Evolutionary conservation across 2,329 filamentous ascomycete genomes (phyloP).

Genomic region (Arthroderma uncinatum): DNA sequence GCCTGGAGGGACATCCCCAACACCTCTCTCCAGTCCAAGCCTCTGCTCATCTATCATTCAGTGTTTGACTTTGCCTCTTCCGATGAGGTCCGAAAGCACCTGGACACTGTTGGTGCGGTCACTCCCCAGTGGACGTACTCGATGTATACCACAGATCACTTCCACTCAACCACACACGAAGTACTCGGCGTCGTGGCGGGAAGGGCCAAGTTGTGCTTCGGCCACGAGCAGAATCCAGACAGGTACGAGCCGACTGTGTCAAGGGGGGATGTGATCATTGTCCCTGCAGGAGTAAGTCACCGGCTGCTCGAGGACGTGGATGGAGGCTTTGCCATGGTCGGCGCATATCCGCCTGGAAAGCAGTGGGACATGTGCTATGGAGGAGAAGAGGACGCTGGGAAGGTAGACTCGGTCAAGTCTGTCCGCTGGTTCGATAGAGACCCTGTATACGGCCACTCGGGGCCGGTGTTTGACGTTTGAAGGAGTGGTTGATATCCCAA

Average conservation of each 20-base stretch:
- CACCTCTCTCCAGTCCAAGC: slow-evolving; percentile 51
- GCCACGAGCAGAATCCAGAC: slow-evolving; percentile 50
- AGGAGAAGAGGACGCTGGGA: slow-evolving; percentile 40
- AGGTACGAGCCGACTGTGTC: slow-evolving; percentile 46
- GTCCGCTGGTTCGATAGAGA: slow-evolving; percentile 50
- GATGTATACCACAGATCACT: slow-evolving; percentile 57
- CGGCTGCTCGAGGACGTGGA: slow-evolving; percentile 47
- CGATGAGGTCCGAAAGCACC: slow-evolving; percentile 45
- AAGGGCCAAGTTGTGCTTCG: slow-evolving; percentile 53
- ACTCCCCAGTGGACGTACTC: slow-evolving; percentile 56
- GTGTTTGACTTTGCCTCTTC: slow-evolving; percentile 42
- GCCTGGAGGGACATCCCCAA: slow-evolving; percentile 50
- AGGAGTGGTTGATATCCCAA: not conserved
- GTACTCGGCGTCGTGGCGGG: slow-evolving; percentile 51
- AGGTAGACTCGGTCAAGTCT: slow-evolving; percentile 38
- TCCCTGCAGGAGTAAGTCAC: slow-evolving; percentile 57
- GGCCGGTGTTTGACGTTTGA: slow-evolving; percentile 27
- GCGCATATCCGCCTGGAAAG: slow-evolving; percentile 48
- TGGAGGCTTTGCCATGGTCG: slow-evolving; percentile 54
- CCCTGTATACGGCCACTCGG: slow-evolving; percentile 48
- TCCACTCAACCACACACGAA: slow-evolving; percentile 57
- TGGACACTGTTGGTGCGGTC: slow-evolving; percentile 45
- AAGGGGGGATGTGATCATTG: slow-evolving; percentile 52
- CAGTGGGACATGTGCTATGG: slow-evolving; percentile 66
- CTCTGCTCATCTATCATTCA: slow-evolving; percentile 55